These are phyloP conservation scores for Mercurialis annua DNA, from an alignment of 345 rosid genomes.

Conservation along the genomic window DNA sequence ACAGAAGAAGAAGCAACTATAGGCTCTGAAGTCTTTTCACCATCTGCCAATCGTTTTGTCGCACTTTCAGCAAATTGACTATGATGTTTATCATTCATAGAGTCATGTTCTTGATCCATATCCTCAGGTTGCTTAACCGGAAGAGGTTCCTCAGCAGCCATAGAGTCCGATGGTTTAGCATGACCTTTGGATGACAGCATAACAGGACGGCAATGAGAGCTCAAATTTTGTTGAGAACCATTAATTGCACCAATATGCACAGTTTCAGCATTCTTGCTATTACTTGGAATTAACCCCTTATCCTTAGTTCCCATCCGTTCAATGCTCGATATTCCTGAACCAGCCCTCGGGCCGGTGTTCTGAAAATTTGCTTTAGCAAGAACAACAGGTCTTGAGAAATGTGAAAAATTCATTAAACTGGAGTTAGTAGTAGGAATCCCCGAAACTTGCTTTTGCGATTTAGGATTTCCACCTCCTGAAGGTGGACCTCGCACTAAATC, in stretches of 20 bases:
- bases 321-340: conserved; percentile 21
- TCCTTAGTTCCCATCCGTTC: conserved; percentile 31
- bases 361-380: conserved; percentile 42
- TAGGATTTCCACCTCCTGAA: conserved; percentile 22
- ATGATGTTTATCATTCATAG: conserved; percentile 22
- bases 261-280: conserved; percentile 21
- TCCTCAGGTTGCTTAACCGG: conserved; percentile 36
- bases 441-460: conserved; percentile 44
- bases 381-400: conserved; percentile 58
- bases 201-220: conserved; percentile 30
- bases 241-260: conserved; percentile 14
- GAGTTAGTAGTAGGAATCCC: conserved; percentile 32
- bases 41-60: conserved; percentile 35
- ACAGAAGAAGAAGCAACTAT: conserved; percentile 66
- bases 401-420: conserved; percentile 51
- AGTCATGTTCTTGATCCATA: conserved; percentile 29
- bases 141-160: conserved; percentile 31
- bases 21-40: conserved; percentile 51
- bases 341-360: conserved; percentile 25
- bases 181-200: conserved; percentile 34
- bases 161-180: conserved; percentile 32
- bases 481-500: conserved; percentile 22
- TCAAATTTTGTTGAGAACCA: conserved; percentile 29
- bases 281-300: conserved; percentile 27
- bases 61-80: conserved; percentile 33